Conservation (phyloP, 2,329 filamentous ascomycete genomes). For the Trichophyton mentagrophytes region DNA sequence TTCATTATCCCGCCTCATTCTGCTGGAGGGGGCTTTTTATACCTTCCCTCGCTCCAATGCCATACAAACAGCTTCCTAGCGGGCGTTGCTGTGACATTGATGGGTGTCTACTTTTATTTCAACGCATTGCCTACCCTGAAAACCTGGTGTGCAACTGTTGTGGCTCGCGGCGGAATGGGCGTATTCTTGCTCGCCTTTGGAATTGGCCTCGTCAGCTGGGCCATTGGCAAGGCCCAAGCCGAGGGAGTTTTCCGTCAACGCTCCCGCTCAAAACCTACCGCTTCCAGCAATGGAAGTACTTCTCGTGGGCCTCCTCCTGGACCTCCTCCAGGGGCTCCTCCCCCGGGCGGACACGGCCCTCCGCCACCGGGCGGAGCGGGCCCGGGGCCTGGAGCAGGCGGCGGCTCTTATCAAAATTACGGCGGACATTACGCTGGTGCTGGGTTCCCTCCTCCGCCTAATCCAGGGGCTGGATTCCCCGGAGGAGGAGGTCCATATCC, state of each 20-base stretch:
- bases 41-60: slow-evolving; percentile 77
- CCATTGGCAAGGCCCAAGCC: slow-evolving; percentile 52
- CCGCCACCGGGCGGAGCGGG: slow-evolving; percentile 11
- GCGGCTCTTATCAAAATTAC: slow-evolving; percentile 19
- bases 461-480: slow-evolving; percentile 23
- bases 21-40: slow-evolving; percentile 76
- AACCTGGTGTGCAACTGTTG: slow-evolving; percentile 58
- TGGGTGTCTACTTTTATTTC: slow-evolving; percentile 59
- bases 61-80: slow-evolving; percentile 85
- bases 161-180: slow-evolving; percentile 59
- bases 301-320: slow-evolving; percentile 20
- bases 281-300: slow-evolving; percentile 21
- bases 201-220: slow-evolving; percentile 68
- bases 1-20: slow-evolving; percentile 93
- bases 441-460: slow-evolving; percentile 19
- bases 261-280: slow-evolving; percentile 7
- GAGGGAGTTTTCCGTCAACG: slow-evolving; percentile 31
- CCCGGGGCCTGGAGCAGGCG: slow-evolving; percentile 8
- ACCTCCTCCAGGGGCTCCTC: slow-evolving; percentile 16
- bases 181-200: slow-evolving; percentile 59
- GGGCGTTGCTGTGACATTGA: slow-evolving; percentile 64
- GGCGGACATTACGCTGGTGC: slow-evolving; percentile 18
- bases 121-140: slow-evolving; percentile 60
- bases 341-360: slow-evolving; percentile 11
- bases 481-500: slow-evolving; percentile 14